Conservation (phyloP, 1,284 basidiomycete genomes). For the Fomitiporia mediterranea region DNA sequence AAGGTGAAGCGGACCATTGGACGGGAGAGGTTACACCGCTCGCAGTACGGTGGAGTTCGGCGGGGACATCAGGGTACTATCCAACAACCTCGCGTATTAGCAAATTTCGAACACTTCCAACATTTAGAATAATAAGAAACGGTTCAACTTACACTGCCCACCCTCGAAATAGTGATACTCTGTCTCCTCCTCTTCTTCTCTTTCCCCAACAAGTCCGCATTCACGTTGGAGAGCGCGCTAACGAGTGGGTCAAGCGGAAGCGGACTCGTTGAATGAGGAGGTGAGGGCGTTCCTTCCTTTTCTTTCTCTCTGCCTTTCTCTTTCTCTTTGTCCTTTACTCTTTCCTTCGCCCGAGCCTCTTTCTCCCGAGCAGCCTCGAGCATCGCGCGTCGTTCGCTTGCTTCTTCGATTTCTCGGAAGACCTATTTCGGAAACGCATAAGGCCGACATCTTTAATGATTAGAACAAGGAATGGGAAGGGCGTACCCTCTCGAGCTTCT, state of each 20-base stretch:
- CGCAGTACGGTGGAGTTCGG: neutral
- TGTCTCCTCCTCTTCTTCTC: constrained; percentile 5
- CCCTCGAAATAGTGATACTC: constrained; percentile 16
- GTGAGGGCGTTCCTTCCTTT: constrained; percentile 8
- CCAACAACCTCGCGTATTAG: neutral
- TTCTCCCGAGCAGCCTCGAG: too few species aligned
- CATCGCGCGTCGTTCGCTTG: constrained; percentile 13
- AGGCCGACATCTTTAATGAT: neutral
- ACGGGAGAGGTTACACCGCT: constrained; percentile 9
- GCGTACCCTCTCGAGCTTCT: constrained; percentile 18
- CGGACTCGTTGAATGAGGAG: too few species aligned
- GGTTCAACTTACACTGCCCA: constrained; percentile 13
- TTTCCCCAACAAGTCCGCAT: neutral
- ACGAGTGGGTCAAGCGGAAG: constrained; percentile 5
- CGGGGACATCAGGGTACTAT: constrained; percentile 11
- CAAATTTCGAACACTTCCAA: too few species aligned
- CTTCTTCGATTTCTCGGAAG: constrained; percentile 20
- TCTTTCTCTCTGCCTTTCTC: constrained; percentile 10
- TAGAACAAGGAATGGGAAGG: neutral
- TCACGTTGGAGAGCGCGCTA: neutral
- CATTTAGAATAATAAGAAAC: neutral
- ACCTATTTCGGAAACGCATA: constrained; percentile 11
- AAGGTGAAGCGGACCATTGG: constrained; percentile 8
- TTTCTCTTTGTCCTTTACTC: too few species aligned
- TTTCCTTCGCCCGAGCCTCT: too few species aligned